These are phyloP conservation scores for Rhizophora mangle DNA, from an alignment of 345 rosid genomes.

Conservation along the genomic window DNA sequence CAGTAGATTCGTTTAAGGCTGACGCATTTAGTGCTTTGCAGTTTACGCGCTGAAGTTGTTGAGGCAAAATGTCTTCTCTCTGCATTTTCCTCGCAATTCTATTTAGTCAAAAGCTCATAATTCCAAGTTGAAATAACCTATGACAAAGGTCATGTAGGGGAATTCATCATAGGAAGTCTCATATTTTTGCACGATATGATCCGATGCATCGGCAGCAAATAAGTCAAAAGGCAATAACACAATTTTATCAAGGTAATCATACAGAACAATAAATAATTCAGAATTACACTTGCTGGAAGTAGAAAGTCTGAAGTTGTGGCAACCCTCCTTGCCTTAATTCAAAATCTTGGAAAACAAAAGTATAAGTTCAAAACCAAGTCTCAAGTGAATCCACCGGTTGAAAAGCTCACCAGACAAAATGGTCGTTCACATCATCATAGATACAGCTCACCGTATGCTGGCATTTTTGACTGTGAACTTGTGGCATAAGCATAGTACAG, in stretches of 20 bases:
- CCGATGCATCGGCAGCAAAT: conserved; percentile 6
- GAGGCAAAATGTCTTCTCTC: not conserved
- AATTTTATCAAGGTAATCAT: not conserved
- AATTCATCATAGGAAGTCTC: not conserved
- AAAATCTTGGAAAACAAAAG: not conserved
- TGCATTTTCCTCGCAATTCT: conserved; percentile 1
- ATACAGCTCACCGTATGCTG: conserved; percentile 10
- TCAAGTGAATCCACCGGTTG: conserved; percentile 19
- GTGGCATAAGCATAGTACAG: not conserved
- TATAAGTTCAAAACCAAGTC: conserved; percentile 10
- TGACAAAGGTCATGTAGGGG: not conserved
- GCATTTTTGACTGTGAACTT: conserved; percentile 4
- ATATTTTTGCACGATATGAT: not conserved
- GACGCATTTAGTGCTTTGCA: not conserved
- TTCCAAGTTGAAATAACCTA: conserved; percentile 10
- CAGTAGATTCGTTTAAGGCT: too few species aligned
- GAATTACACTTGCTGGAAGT: not conserved
- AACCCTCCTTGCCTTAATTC: not conserved
- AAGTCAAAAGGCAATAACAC: conserved; percentile 17
- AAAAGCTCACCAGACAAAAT: conserved; percentile 9
- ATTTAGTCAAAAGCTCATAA: conserved; percentile 15
- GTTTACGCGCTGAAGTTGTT: not conserved
- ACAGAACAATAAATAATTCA: not conserved
- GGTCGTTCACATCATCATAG: conserved; percentile 9
- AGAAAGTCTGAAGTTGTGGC: conserved; percentile 12